Conservation (phyloP, 805 yeast species). For the Ogataea dorogensis region DNA sequence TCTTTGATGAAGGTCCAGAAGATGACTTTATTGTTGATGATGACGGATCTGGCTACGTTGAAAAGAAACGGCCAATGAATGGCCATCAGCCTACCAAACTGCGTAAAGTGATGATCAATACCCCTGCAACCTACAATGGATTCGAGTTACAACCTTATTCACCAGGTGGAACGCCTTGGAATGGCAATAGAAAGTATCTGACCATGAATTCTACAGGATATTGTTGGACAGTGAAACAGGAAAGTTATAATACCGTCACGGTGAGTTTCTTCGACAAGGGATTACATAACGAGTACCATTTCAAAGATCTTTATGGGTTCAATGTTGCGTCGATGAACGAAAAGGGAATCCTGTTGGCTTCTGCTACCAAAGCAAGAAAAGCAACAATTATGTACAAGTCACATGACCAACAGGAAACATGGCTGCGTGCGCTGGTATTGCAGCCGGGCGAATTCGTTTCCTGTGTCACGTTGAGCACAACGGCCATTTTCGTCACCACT, state of each 20-base stretch:
- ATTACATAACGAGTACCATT: constrained; percentile 75
- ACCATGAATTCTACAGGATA: constrained; percentile 81
- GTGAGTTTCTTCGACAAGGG: constrained; percentile 84
- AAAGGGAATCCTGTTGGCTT: constrained; percentile 64
- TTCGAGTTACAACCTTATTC: constrained; percentile 63
- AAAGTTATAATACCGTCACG: constrained; percentile 66
- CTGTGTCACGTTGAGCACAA: constrained; percentile 62
- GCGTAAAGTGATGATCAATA: constrained; percentile 9
- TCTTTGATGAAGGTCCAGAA: constrained; percentile 39
- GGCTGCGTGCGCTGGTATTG: constrained; percentile 61
- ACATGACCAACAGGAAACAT: constrained; percentile 63
- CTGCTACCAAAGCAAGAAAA: constrained; percentile 21
- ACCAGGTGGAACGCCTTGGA: constrained; percentile 88
- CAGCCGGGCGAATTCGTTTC: constrained; percentile 56
- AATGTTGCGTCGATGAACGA: constrained; percentile 75
- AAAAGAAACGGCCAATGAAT: constrained; percentile 18
- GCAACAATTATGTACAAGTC: constrained; percentile 57
- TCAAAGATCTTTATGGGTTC: constrained; percentile 68
- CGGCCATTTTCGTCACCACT: constrained; percentile 66
- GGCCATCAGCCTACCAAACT: constrained; percentile 9
- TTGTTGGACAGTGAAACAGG: constrained; percentile 71
- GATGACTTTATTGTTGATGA: constrained; percentile 64
- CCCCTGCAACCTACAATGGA: constrained; percentile 9
- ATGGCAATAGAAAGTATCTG: constrained; percentile 64
- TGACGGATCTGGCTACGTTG: constrained; percentile 46